These are phyloP conservation scores for Cylindrotheca closterium DNA, from an alignment of 108 stramenopile genomes.

Conservation along the genomic window DNA sequence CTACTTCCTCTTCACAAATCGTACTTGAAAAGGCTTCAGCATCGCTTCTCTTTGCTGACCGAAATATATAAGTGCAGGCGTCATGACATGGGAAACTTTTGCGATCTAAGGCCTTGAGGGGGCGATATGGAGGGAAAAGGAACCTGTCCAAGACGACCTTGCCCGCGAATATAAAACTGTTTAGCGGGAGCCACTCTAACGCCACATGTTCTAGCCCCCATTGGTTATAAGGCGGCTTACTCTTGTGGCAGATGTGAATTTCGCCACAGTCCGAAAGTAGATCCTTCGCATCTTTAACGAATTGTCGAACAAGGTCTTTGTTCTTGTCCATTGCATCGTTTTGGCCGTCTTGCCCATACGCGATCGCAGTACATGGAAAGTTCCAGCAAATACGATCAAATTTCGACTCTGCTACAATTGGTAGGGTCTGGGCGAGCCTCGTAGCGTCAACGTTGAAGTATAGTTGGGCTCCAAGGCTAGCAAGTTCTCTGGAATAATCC, in stretches of 20 bases:
- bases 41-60: too few species aligned
- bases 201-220: constrained; percentile 78
- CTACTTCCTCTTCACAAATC: too few species aligned
- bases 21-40: too few species aligned
- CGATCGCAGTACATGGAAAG: constrained; percentile 88
- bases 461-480: constrained; percentile 33
- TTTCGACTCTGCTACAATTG: constrained; percentile 9
- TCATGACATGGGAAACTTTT: constrained; percentile 90
- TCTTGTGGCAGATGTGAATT: constrained; percentile 88
- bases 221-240: constrained; percentile 88
- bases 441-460: constrained; percentile 84
- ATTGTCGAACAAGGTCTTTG: constrained; percentile 61
- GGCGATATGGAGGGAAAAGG: constrained; percentile 70
- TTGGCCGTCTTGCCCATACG: constrained; percentile 87
- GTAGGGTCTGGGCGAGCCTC: constrained; percentile 48
- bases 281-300: constrained; percentile 45
- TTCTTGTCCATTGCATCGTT: constrained; percentile 85
- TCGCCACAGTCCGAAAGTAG: constrained; percentile 52
- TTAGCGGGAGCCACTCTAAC: constrained; percentile 8
- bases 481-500: constrained; percentile 43
- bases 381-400: constrained; percentile 89
- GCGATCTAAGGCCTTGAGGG: constrained; percentile 84
- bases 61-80: constrained; percentile 85
- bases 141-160: constrained; percentile 79
- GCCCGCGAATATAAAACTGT: constrained; percentile 33